Evolutionary conservation across 2,329 filamentous ascomycete genomes (phyloP), one percentile per base, ranked within the genome.

Genomic region (Endocalyx cinctus): DNA sequence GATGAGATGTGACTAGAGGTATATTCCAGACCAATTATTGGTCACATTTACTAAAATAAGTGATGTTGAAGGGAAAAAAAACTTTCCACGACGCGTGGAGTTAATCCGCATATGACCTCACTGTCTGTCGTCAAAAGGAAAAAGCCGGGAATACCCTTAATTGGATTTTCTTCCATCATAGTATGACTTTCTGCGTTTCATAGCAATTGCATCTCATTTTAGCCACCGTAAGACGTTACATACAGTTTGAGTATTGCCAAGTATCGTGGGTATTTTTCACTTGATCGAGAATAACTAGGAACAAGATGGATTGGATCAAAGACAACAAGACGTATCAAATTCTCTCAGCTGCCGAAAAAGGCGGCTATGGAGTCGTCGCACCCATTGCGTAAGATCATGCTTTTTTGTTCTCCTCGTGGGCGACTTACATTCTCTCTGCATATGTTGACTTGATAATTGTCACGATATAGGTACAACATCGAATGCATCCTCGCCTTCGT

Each of bases 401-500:
- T 25, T 15, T 23, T 12, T 16, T 15, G 12, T n/a, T 16, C 19
- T 13, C 22, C 15, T 31, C n/a, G n/a, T n/a, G n/a, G n/a, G 20
- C n/a, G 12, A 12, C 5, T 18, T 17, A 8, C 27, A 29, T 29
- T 20, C 18, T 14, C 11, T n/a, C n/a, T 4, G 15, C 26, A 3
- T 6, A 4, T 3, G 15, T 25, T 2, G 11, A 16, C n/a, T 20
- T 8, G 14, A 15, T n/a, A 7, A 19, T 14, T 35, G 11, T 7
- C n/a, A 14, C 14, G n/a, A 5, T 4, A 2, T 28, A 46, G 54
- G 35, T 84, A 85, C 67, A 83, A 86, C 51, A 63, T 85, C 38
- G 82, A 87, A 62, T 77, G 76, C 29, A 79, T 87, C 44, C 64
- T 85, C 11, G 51, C 39, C 43, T 57, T 59, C 35, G 48, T 59